These are phyloP conservation scores for Earliella scabrosa DNA, from an alignment of 1,284 basidiomycete genomes.

Conservation along the genomic window DNA sequence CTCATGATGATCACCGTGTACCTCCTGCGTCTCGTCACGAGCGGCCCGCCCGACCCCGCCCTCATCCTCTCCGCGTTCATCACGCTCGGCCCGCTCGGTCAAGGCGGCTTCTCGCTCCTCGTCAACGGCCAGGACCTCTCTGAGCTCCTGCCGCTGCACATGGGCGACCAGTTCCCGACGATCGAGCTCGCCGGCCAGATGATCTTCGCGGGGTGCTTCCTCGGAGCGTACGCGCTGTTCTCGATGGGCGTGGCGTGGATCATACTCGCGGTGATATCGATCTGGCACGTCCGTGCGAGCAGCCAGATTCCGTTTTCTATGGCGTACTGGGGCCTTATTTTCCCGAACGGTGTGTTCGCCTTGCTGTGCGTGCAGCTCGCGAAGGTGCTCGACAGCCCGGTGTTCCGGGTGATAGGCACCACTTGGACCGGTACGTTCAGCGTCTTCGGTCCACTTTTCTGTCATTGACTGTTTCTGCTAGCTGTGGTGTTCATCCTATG, in stretches of 20 bases:
- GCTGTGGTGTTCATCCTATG: conserved; percentile 51
- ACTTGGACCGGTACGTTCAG: conserved; percentile 35
- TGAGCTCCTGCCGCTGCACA: conserved; percentile 43
- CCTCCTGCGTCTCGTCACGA: conserved; percentile 43
- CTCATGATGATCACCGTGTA: conserved; percentile 51
- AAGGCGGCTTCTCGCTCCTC: conserved; percentile 61
- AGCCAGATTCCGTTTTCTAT: conserved; percentile 42
- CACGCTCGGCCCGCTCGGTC: conserved; percentile 41
- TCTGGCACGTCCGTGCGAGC: conserved; percentile 34
- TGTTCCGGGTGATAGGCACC: conserved; percentile 36
- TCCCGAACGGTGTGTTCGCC: conserved; percentile 54
- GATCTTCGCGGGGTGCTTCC: conserved; percentile 44
- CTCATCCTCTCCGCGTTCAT: conserved; percentile 56
- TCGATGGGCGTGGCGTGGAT: conserved; percentile 53
- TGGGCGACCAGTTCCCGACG: conserved; percentile 36
- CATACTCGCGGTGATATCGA: conserved; percentile 39
- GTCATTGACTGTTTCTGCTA: conserved; percentile 18
- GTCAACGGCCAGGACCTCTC: conserved; percentile 51
- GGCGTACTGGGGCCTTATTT: conserved; percentile 54
- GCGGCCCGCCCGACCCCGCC: conserved; percentile 40
- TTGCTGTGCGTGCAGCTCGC: conserved; percentile 50
- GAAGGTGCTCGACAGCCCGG: conserved; percentile 46
- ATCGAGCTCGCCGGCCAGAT: conserved; percentile 39
- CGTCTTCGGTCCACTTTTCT: not conserved
- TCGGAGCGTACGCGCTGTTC: conserved; percentile 47